Evolutionary conservation across 2,329 filamentous ascomycete genomes (phyloP).

Genomic region (Aureobasidium sp.): DNA sequence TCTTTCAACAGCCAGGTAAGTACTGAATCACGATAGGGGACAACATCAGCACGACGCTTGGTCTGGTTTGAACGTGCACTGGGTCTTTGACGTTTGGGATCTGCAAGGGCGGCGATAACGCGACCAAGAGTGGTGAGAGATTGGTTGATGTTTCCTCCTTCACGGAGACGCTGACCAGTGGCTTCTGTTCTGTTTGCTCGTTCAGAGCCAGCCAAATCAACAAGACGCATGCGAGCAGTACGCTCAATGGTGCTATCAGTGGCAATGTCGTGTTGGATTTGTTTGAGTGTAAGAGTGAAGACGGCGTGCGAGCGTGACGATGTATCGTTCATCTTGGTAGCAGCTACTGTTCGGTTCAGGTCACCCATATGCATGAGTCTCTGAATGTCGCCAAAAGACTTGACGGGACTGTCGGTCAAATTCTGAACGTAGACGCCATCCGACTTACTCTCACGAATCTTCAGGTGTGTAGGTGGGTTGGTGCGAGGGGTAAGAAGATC

Average conservation of each 20-base stretch:
- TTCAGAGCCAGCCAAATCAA: slow-evolving; percentile 92
- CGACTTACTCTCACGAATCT: slow-evolving; percentile 90
- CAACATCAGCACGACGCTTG: slow-evolving; percentile 50
- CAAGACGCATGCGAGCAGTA: slow-evolving; percentile 84
- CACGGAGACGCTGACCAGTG: slow-evolving; percentile 79
- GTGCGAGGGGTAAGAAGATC: slow-evolving; percentile 79
- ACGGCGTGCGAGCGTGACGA: slow-evolving; percentile 94
- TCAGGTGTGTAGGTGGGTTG: slow-evolving; percentile 82
- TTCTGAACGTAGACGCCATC: slow-evolving; percentile 97
- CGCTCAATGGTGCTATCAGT: slow-evolving; percentile 98
- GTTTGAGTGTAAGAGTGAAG: slow-evolving; percentile 95
- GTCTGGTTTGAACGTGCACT: slow-evolving; percentile 31
- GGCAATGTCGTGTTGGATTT: slow-evolving; percentile 94
- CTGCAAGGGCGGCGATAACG: slow-evolving; percentile 84
- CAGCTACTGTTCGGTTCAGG: slow-evolving; percentile 76
- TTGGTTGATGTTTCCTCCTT: slow-evolving; percentile 98
- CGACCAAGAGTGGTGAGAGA: slow-evolving; percentile 91
- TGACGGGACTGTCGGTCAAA: slow-evolving; percentile 85
- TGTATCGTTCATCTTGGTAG: slow-evolving; percentile 99
- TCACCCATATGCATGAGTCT: slow-evolving; percentile 88
- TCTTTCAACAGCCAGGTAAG: slow-evolving; percentile 87
- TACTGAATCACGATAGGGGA: slow-evolving; percentile 89
- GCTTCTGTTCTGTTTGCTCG: slow-evolving; percentile 93
- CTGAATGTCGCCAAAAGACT: slow-evolving; percentile 78
- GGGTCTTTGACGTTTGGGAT: slow-evolving; percentile 53